Evolutionary conservation across 2,329 filamentous ascomycete genomes (phyloP).

Genomic region (Berkeleyomyces rouxiae): DNA sequence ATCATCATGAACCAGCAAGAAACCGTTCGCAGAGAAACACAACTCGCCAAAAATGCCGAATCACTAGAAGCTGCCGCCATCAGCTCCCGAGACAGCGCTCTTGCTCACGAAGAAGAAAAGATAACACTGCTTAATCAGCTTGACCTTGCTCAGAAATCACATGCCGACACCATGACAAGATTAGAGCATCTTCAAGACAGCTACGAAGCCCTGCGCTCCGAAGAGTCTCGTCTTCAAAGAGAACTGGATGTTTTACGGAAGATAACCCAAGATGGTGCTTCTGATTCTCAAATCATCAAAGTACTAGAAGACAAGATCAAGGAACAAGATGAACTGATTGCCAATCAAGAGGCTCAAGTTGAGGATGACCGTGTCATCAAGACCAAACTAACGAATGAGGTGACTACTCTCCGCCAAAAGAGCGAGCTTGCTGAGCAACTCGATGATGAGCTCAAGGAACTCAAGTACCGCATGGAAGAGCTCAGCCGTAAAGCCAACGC

Average conservation of each 20-base stretch:
- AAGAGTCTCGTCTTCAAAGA: slow-evolving; percentile 41
- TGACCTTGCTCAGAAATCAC: slow-evolving; percentile 36
- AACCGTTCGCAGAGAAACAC: slow-evolving; percentile 16
- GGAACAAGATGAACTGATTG: slow-evolving; percentile 56
- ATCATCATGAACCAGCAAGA: slow-evolving; percentile 28
- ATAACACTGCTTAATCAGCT: slow-evolving; percentile 33
- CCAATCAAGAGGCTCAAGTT: slow-evolving; percentile 49
- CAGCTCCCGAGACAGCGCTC: slow-evolving; percentile 34
- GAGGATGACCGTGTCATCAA: slow-evolving; percentile 34
- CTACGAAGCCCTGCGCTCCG: slow-evolving; percentile 47
- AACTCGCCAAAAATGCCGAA: slow-evolving; percentile 15
- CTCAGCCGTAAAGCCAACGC: slow-evolving; percentile 46
- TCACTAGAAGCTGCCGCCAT: slow-evolving; percentile 23
- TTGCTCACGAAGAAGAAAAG: slow-evolving; percentile 40
- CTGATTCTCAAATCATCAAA: slow-evolving; percentile 34
- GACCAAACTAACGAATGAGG: slow-evolving; percentile 31
- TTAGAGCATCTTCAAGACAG: slow-evolving; percentile 43
- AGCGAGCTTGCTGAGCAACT: slow-evolving; percentile 34
- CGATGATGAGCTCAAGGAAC: slow-evolving; percentile 42
- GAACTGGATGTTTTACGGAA: slow-evolving; percentile 35
- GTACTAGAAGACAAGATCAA: slow-evolving; percentile 39
- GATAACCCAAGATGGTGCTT: slow-evolving; percentile 34
- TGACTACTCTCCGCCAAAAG: slow-evolving; percentile 29
- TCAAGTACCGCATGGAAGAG: slow-evolving; percentile 41
- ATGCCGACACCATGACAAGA: slow-evolving; percentile 41